These are phyloP conservation scores for Entrophospora sp. DNA, from an alignment of 192 early-diverging fungal genomes.

Conservation along the genomic window DNA sequence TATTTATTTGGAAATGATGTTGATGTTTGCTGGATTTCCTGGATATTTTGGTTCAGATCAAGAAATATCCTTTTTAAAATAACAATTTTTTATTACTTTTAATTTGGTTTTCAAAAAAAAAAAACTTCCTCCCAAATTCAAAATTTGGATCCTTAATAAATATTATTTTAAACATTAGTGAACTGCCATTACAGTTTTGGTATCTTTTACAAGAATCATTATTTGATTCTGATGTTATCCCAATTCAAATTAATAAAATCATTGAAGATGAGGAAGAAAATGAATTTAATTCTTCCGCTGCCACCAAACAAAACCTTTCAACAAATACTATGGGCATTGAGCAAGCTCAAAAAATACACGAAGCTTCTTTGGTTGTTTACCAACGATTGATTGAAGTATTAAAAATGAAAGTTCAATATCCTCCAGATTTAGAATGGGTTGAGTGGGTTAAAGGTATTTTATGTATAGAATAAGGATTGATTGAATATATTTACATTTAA, in stretches of 20 bases:
- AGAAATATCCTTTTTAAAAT: constrained; percentile 29
- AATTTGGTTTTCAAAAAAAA: no score
- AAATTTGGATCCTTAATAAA: neutral
- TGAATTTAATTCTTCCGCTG: neutral
- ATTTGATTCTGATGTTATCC: constrained; percentile 37
- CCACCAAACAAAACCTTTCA: no score
- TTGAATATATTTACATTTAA: no score
- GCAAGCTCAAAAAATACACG: constrained; percentile 24
- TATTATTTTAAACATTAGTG: constrained; percentile 34
- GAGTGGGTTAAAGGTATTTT: constrained; percentile 51
- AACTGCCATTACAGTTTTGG: constrained; percentile 67
- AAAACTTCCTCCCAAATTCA: no score
- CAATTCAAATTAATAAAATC: constrained; percentile 24
- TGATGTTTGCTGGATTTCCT: constrained; percentile 59
- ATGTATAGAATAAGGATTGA: no score
- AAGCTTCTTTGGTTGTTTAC: constrained; percentile 40
- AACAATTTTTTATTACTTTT: no score
- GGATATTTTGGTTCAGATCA: constrained; percentile 63
- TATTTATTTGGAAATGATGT: constrained; percentile 41
- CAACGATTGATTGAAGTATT: constrained; percentile 43
- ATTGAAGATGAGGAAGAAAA: constrained; percentile 11
- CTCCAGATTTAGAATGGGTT: constrained; percentile 40
- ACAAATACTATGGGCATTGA: no score
- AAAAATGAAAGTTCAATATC: constrained; percentile 48
- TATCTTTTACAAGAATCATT: constrained; percentile 61